Base-by-base conservation (phyloP, 345 rosid species). In the Eucalyptus urophylla region DNA sequence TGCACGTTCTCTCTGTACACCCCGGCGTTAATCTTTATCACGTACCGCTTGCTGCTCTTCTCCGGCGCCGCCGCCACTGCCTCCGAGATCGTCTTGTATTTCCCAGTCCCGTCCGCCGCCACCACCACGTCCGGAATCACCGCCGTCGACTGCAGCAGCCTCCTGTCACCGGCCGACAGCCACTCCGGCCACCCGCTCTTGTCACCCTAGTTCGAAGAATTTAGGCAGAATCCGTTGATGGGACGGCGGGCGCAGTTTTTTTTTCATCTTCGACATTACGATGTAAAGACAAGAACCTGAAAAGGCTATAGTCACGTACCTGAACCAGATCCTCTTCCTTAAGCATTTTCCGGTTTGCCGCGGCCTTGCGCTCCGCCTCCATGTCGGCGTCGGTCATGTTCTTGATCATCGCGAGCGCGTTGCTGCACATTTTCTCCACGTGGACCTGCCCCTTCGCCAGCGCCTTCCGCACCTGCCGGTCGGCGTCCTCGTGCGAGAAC, bases 71-170 rank as follows among this genome's bases (percentile, higher is more conserved):
- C 96, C 5, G 93, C 95, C 19, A 97, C 99, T 2, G 99, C 99
- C 6, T 62, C 98, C 13, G 91, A 80, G 62, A 97, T 92, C 2
- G 97, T 96, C 90, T 27, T 89, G 86, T 91, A 93, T 60, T 96
- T 76, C 81, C 99, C 99, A n/a, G 95, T 96, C 2, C 99, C 99
- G 24, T 97, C 99, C 3, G 95, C 95, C 31, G 98, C 98, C 90
- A 95, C 99, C 87, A 95, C 95, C 80, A 92, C 96, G 81, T 97
- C 65, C 1, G 94, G 93, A 8, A 95, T 94, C 89, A 96, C 96
- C 6, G 94, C 62, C 7, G 96, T 60, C 2, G 94, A 93, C 92
- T 97, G 98, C 89, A 97, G 91, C 89, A 96, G 91, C 88, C 94
- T 90, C 90, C 98, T 90, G 89, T 97, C 99, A 14, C 94, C 97